Conservation (phyloP, 306 rosid species). For the Lagenaria siceraria region DNA sequence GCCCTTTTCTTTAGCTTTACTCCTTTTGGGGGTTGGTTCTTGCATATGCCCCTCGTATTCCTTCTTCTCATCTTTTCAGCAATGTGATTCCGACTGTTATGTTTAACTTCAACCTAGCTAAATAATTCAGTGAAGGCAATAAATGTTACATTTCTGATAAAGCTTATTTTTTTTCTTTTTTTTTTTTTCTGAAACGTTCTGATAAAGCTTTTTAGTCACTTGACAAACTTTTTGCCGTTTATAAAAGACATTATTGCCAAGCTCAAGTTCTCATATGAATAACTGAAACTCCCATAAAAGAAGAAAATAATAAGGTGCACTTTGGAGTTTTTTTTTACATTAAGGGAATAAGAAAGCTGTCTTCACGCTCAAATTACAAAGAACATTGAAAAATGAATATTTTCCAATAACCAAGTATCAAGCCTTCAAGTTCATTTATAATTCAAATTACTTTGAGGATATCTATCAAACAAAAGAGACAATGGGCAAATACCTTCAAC, state of each 20-base stretch:
- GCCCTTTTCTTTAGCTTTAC: neutral
- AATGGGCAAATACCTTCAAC: slow-evolving; percentile 51
- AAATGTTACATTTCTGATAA: neutral
- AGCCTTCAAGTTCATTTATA: neutral
- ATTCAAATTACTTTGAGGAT: neutral
- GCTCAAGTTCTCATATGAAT: neutral
- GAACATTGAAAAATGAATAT: neutral
- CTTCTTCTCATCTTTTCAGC: neutral
- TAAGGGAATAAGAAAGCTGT: neutral
- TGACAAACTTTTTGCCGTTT: neutral
- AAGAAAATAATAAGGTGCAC: neutral
- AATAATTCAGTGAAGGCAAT: neutral
- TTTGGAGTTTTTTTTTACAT: neutral
- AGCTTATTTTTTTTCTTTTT: too few species aligned
- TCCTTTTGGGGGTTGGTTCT: neutral
- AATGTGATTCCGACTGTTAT: neutral
- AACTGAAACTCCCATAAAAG: neutral
- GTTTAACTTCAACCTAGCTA: neutral
- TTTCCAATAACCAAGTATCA: neutral
- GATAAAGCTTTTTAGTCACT: neutral
- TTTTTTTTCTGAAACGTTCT: too few species aligned
- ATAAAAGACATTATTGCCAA: neutral
- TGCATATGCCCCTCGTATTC: neutral
- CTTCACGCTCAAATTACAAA: neutral
- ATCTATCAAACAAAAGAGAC: slow-evolving; percentile 7